Base-by-base conservation (phyloP, 106 monocot genomes). In the Dactylorhiza incarnata region DNA sequence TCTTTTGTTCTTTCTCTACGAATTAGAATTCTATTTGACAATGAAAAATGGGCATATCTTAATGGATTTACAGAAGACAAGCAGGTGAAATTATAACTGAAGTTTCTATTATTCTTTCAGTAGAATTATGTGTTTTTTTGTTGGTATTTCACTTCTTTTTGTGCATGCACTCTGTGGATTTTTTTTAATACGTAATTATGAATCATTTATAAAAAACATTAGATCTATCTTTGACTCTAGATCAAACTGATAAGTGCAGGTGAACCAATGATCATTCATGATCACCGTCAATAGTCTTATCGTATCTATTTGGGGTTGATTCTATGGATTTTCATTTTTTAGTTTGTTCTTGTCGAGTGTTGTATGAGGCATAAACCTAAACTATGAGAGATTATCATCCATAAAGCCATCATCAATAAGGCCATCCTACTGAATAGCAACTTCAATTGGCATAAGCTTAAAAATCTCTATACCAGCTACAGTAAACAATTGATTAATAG, bases 31-130 rank as follows among this genome's bases (percentile, higher is more conserved):
- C 72, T 91, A 6, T 84, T 94, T 72, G 94, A 94, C 80, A 88
- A 89, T 76, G 87, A 85, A 16, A 90, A 92, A 81, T 99, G 94
- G 99, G 68, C 94, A 62, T 99, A 99, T 78, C 53, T 66, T 73
- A 83, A 76, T 79, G 91, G 94, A 23, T 91, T 99, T 49, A 81
- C 91, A 43, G 94, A 99, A 72, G 86, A 88, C 9, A 92, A 99
- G 75, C 94, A 92, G 91, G 99, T 91, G 44, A 75, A 23, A 23
- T 71, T 65, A 15, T n/a, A 22, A 72, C 9, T 9, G 6, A 51
- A 16, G 37, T 52, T 4, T 59, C 14, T 9, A 58, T 17, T 73
- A 29, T 73, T 63, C 20, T 11, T 12, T 59, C 17, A 37, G 7
- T 56, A 54, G 51, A 74, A 54, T 65, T 55, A 59, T 59, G 16